These are phyloP conservation scores for Starmerella floricola DNA, from an alignment of 805 yeast species.

Conservation along the genomic window DNA sequence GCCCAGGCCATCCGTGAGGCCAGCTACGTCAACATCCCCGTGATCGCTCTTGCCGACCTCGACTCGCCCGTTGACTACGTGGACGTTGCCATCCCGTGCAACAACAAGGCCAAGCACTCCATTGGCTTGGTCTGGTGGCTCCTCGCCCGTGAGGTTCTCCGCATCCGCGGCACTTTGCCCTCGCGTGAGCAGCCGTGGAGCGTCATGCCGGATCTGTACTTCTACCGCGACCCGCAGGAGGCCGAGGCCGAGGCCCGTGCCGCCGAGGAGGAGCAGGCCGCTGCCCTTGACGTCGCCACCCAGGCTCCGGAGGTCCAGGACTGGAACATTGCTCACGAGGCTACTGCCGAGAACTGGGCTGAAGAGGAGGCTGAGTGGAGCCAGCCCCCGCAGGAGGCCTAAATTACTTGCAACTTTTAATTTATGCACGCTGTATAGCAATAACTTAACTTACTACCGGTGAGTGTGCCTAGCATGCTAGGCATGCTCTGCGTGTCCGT, in stretches of 20 bases:
- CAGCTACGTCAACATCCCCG: constrained; percentile 99
- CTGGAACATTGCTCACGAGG: constrained; percentile 32
- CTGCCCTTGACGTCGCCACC: constrained; percentile 34
- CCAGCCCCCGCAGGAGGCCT: constrained; percentile 21
- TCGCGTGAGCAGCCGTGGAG: constrained; percentile 96
- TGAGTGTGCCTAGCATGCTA: too few species aligned
- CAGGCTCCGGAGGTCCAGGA: constrained; percentile 31
- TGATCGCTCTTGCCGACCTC: constrained; percentile 95
- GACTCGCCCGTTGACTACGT: constrained; percentile 99
- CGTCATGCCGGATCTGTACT: constrained; percentile 99
- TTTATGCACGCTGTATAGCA: constrained; percentile 10
- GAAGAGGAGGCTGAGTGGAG: constrained; percentile 31
- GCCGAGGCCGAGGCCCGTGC: constrained; percentile 64
- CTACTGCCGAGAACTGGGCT: constrained; percentile 39
- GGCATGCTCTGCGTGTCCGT: too few species aligned
- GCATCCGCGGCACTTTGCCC: constrained; percentile 95
- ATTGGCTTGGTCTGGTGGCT: constrained; percentile 99
- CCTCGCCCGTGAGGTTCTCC: constrained; percentile 96
- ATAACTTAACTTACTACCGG: not conserved
- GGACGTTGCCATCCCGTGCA: constrained; percentile 99
- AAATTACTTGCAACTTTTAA: constrained; percentile 4
- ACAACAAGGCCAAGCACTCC: constrained; percentile 99
- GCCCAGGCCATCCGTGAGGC: constrained; percentile 99
- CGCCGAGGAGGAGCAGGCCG: constrained; percentile 53
- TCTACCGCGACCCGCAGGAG: constrained; percentile 99